phyloP scores from a whole-genome alignment of 2,329 filamentous ascomycete genomes.

The Atkinsonella hypoxylon region DNA sequence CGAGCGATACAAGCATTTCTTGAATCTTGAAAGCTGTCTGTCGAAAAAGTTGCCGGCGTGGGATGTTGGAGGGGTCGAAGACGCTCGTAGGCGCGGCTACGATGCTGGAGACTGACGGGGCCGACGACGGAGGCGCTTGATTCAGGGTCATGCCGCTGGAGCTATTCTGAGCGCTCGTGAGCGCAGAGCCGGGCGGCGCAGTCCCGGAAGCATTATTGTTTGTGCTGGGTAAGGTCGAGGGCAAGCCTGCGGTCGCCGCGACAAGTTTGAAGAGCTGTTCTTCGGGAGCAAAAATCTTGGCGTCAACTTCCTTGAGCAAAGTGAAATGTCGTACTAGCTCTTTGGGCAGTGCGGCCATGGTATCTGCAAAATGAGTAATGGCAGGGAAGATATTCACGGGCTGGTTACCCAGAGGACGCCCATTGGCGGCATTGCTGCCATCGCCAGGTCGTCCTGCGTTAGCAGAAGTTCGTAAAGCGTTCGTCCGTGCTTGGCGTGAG shows the following conservation, averaged over 20 bases:
- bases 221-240: conserved; percentile 32
- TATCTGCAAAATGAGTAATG: conserved; percentile 72
- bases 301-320: conserved; percentile 92
- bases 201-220: conserved; percentile 32
- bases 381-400: conserved; percentile 56
- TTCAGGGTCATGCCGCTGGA: conserved; percentile 27
- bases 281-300: conserved; percentile 84
- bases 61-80: conserved; percentile 46
- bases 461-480: conserved; percentile 45
- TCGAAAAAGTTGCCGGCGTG: conserved; percentile 62
- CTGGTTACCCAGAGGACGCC: conserved; percentile 36
- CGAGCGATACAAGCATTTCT: conserved; percentile 78
- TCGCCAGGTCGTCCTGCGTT: conserved; percentile 30
- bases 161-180: conserved; percentile 39
- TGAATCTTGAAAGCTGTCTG: conserved; percentile 67
- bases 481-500: conserved; percentile 52
- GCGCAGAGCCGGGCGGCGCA: conserved; percentile 29
- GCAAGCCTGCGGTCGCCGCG: conserved; percentile 45
- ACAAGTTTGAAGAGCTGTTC: conserved; percentile 69
- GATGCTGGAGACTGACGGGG: conserved; percentile 29
- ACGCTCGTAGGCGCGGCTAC: conserved; percentile 24
- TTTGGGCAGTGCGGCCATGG: conserved; percentile 82
- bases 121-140: conserved; percentile 21
- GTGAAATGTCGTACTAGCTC: conserved; percentile 95
- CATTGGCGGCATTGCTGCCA: conserved; percentile 33